phyloP scores from a whole-genome alignment of 768 basidiomycete species.

The Peribolospora baueri region DNA sequence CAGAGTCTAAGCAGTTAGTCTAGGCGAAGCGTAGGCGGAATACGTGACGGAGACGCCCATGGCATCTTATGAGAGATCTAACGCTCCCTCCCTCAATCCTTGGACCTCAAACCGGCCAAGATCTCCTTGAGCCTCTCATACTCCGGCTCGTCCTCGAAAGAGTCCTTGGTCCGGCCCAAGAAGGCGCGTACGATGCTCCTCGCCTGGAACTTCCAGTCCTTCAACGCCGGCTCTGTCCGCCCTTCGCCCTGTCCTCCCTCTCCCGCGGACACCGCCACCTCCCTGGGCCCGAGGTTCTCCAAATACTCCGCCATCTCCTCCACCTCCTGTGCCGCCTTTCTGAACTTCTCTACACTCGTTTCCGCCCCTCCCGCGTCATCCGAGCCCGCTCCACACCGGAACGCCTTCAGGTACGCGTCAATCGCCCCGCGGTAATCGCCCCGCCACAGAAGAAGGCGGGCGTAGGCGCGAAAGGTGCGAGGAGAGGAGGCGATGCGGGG shows the following conservation, averaged over 20 bases:
- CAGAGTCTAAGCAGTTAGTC: too few species aligned
- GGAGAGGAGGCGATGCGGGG: conserved; percentile 48
- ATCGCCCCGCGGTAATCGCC: conserved; percentile 49
- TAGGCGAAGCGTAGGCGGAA: too few species aligned
- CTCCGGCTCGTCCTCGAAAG: conserved; percentile 69
- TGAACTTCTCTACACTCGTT: conserved; percentile 42
- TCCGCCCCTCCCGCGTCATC: conserved; percentile 32
- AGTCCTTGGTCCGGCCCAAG: conserved; percentile 53
- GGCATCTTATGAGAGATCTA: too few species aligned
- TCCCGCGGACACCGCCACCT: conserved; percentile 16
- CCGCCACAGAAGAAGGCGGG: conserved; percentile 51
- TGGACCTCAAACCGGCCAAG: conserved; percentile 37
- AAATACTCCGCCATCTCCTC: conserved; percentile 63
- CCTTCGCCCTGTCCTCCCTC: conserved; percentile 2
- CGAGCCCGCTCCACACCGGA: conserved; percentile 41
- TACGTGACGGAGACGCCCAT: too few species aligned
- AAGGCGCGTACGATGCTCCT: conserved; percentile 71
- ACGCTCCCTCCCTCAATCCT: conserved; percentile 2
- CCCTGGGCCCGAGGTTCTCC: conserved; percentile 51
- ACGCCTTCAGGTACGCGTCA: conserved; percentile 62
- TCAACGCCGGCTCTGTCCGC: conserved; percentile 15
- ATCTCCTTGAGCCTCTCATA: conserved; percentile 44
- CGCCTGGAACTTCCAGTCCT: conserved; percentile 59
- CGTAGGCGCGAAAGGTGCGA: conserved; percentile 61
- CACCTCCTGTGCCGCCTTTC: conserved; percentile 51